A percentile compares a stretch with the other conserved stretches of the same genome.
Evolutionary conservation across 2,329 filamentous ascomycete genomes (phyloP).

Genomic region (Fusarium solani-melongenae): DNA sequence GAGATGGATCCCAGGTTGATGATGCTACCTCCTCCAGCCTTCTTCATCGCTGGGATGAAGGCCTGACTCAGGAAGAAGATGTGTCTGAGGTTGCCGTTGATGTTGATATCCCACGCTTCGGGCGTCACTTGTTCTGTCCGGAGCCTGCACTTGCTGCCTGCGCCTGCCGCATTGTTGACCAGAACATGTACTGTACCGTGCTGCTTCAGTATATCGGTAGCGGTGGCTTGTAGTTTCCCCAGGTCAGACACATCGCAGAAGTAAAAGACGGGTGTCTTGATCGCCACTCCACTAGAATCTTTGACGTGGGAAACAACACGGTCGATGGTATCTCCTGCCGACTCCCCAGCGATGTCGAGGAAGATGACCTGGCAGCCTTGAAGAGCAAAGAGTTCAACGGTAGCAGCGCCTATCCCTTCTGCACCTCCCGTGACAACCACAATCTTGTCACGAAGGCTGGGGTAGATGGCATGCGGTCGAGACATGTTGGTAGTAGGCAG

Average conservation of each 20-base stretch:
- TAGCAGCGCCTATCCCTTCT: constrained; percentile 58
- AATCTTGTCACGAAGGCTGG: constrained; percentile 52
- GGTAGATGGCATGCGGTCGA: constrained; percentile 50
- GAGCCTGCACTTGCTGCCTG: constrained; percentile 36
- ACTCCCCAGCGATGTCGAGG: constrained; percentile 52
- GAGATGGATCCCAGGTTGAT: constrained; percentile 66
- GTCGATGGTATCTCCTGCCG: constrained; percentile 42
- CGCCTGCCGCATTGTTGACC: constrained; percentile 81
- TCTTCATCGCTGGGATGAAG: constrained; percentile 68
- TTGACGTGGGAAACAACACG: constrained; percentile 24
- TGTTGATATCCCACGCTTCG: constrained; percentile 54
- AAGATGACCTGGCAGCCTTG: constrained; percentile 59
- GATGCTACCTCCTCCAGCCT: constrained; percentile 57
- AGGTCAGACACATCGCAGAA: constrained; percentile 57
- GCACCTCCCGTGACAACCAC: constrained; percentile 60
- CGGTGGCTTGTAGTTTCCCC: constrained; percentile 46
- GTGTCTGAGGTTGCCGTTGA: constrained; percentile 59
- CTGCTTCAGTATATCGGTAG: constrained; percentile 45
- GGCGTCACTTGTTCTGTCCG: constrained; percentile 51
- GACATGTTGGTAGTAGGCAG: neutral
- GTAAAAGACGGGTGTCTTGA: constrained; percentile 49
- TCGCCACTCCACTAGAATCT: constrained; percentile 11
- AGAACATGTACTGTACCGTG: constrained; percentile 73
- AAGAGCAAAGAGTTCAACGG: constrained; percentile 56
- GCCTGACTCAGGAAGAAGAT: constrained; percentile 78